Percentiles rank a stretch among this genome's conserved stretches.
These are phyloP conservation scores for Monilinia vaccinii-corymbosi DNA, from an alignment of 2,329 filamentous ascomycete species.

Conservation along the genomic window DNA sequence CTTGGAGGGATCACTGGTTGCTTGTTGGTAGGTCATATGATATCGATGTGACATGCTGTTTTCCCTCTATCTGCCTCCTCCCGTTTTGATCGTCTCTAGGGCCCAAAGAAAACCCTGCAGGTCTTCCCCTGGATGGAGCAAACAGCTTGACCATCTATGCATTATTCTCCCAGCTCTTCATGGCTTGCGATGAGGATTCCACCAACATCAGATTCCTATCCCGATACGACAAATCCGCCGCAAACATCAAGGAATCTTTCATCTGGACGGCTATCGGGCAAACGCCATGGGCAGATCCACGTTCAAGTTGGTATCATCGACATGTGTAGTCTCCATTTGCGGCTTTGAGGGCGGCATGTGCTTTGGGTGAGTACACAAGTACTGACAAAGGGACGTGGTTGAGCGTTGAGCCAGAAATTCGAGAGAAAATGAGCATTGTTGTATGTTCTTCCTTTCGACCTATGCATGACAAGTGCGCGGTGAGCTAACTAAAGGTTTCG, in stretches of 20 bases:
- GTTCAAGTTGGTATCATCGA: constrained; percentile 40
- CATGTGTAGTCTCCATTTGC: constrained; percentile 38
- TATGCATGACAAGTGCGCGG: neutral
- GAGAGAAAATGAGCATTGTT: constrained; percentile 31
- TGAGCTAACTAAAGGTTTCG: constrained; percentile 14
- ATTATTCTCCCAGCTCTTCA: constrained; percentile 31
- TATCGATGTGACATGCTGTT: neutral
- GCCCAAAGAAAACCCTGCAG: constrained; percentile 30
- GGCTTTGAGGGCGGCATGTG: constrained; percentile 35
- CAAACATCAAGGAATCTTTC: constrained; percentile 39
- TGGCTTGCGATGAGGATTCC: constrained; percentile 27
- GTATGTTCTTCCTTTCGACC: constrained; percentile 11
- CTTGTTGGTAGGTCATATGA: constrained; percentile 31
- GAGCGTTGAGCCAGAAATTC: constrained; percentile 30
- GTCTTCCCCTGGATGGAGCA: constrained; percentile 23
- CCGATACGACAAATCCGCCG: constrained; percentile 40
- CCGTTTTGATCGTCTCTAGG: constrained; percentile 3
- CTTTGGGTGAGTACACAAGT: constrained; percentile 38
- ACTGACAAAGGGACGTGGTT: constrained; percentile 39
- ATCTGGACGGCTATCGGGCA: constrained; percentile 40
- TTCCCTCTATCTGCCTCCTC: neutral
- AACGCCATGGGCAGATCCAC: constrained; percentile 37
- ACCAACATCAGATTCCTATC: constrained; percentile 35
- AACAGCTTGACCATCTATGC: constrained; percentile 21
- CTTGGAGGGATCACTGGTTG: constrained; percentile 39